phyloP scores from a whole-genome alignment of 2,329 filamentous ascomycete genomes.

The Reticulascus tulasneorum region DNA sequence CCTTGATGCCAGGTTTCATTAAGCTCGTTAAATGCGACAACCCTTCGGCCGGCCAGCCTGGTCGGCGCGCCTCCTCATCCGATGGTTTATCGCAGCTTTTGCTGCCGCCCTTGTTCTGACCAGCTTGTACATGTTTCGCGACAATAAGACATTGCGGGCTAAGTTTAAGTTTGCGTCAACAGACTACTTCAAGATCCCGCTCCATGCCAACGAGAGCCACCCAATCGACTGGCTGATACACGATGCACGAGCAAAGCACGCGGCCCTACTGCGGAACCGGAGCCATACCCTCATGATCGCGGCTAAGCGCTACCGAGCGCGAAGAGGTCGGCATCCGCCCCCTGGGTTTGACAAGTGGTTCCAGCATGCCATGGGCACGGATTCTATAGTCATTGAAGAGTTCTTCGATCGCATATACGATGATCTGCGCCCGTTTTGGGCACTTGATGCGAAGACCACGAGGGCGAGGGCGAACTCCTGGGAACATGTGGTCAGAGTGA shows the following conservation, averaged over 20 bases:
- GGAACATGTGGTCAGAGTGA: conserved; percentile 44
- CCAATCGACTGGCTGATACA: conserved; percentile 49
- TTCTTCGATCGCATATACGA: conserved; percentile 64
- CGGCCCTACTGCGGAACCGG: conserved; percentile 35
- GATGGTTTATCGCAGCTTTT: conserved; percentile 8
- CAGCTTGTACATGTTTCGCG: conserved; percentile 14
- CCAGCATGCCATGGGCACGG: conserved; percentile 44
- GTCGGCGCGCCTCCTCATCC: too few species aligned
- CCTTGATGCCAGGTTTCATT: too few species aligned
- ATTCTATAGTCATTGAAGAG: conserved; percentile 57
- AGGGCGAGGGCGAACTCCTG: conserved; percentile 36
- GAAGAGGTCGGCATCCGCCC: conserved; percentile 57
- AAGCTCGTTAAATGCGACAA: too few species aligned
- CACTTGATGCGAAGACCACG: conserved; percentile 38
- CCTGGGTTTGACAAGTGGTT: conserved; percentile 62
- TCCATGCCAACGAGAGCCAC: conserved; percentile 26
- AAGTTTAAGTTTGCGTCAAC: conserved; percentile 11
- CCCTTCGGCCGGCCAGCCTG: too few species aligned
- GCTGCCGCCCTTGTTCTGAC: conserved; percentile 8
- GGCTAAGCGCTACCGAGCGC: conserved; percentile 50
- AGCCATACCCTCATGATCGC: conserved; percentile 47
- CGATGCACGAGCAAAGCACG: conserved; percentile 40
- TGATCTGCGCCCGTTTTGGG: conserved; percentile 60
- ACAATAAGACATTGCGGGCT: conserved; percentile 7
- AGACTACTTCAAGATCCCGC: conserved; percentile 15